A percentile compares a stretch with the other conserved stretches of the same genome.
phyloP scores from a whole-genome alignment of 495 filamentous ascomycete species.

The Aspergillus bertholletiae region DNA sequence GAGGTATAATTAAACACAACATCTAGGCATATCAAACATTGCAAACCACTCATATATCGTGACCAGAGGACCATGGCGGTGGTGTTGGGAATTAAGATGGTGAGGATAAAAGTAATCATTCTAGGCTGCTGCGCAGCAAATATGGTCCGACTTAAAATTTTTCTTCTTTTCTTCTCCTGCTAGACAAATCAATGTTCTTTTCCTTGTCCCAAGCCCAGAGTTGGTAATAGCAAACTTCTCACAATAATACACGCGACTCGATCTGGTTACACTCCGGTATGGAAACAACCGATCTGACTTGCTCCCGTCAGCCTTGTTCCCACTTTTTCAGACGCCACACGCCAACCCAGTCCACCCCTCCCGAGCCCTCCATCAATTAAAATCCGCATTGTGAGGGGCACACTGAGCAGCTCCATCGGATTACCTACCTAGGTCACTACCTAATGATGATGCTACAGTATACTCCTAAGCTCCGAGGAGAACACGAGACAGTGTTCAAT shows the following conservation, averaged over 20 bases:
- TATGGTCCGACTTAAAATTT: not conserved
- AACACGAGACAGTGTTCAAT: constrained; percentile 3
- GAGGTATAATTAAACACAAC: too few relatives aligned
- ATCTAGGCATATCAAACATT: too few relatives aligned
- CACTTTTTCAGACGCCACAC: constrained; percentile 23
- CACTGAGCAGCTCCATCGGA: not conserved
- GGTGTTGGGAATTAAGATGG: not conserved
- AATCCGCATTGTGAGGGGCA: not conserved
- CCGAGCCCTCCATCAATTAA: constrained; percentile 17
- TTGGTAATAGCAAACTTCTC: not conserved
- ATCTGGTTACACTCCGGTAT: constrained; percentile 23
- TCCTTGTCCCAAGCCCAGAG: too few relatives aligned
- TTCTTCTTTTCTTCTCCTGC: constrained; percentile 2
- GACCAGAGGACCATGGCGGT: not conserved
- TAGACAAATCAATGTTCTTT: too few relatives aligned
- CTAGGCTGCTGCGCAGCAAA: not conserved
- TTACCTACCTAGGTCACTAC: too few relatives aligned
- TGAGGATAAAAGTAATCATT: not conserved
- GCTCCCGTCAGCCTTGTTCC: constrained; percentile 32
- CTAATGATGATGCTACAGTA: not conserved
- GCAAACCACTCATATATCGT: not conserved
- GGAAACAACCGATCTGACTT: constrained; percentile 24
- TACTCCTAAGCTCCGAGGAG: not conserved
- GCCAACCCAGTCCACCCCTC: constrained; percentile 15
- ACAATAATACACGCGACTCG: constrained; percentile 13